Percentiles rank a stretch among this genome's conserved stretches.
Evolutionary conservation across 257 asterid species (phyloP).

Genomic region (Schizonepeta tenuifolia): DNA sequence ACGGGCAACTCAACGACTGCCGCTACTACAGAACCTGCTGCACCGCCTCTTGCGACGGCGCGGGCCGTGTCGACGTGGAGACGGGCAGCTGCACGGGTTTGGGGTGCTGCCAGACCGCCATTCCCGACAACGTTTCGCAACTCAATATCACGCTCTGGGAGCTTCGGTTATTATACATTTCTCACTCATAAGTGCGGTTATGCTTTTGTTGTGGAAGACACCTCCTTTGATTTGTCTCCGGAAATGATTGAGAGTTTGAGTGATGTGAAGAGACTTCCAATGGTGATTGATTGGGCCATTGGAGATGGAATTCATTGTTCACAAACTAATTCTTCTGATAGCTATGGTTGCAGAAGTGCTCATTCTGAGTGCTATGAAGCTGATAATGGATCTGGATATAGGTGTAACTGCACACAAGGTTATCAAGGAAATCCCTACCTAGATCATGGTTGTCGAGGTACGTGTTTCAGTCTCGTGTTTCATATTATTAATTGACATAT

Average conservation of each 20-base stretch:
- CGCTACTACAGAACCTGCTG: slow-evolving; percentile 41
- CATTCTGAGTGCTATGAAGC: no score
- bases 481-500: no score
- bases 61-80: neutral
- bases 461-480: no score
- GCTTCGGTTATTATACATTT: slow-evolving; percentile 6
- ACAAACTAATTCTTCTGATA: no score
- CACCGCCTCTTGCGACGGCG: slow-evolving; percentile 23
- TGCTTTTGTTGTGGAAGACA: slow-evolving; percentile 38
- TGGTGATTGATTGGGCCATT: neutral
- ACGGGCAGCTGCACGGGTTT: neutral
- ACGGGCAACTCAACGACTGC: neutral
- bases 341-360: no score
- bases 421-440: no score
- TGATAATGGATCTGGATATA: no score
- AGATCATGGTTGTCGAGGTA: slow-evolving; percentile 33
- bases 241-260: slow-evolving; percentile 6
- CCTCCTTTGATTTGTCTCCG: slow-evolving; percentile 21
- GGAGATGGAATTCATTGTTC: no score
- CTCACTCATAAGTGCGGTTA: slow-evolving; percentile 34
- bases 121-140: slow-evolving; percentile 19
- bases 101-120: slow-evolving; percentile 40
- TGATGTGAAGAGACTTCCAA: slow-evolving; percentile 23
- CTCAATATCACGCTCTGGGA: no score
- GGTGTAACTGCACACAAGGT: no score